These are phyloP conservation scores for Zymoseptoria crescenta DNA, from an alignment of 2,329 filamentous ascomycete genomes.

Conservation along the genomic window DNA sequence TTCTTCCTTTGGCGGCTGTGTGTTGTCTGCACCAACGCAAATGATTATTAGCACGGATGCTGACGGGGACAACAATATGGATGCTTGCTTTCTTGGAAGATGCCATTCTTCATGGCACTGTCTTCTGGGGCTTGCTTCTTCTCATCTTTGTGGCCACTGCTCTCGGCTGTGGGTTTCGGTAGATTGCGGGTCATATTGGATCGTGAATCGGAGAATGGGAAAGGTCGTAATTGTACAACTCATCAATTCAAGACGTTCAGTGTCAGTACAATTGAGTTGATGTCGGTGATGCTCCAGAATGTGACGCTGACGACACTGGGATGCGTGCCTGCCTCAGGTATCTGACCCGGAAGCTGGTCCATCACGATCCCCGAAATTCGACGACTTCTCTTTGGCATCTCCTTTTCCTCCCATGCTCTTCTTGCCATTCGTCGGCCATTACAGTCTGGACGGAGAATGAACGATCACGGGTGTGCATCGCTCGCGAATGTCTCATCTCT, in stretches of 20 bases:
- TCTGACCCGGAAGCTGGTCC: not conserved
- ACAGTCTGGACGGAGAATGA: not conserved
- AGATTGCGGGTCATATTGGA: not conserved
- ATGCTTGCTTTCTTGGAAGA: conserved; percentile 23
- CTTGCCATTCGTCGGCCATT: not conserved
- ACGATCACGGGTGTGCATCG: not conserved
- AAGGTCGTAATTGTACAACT: too few species aligned
- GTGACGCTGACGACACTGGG: not conserved
- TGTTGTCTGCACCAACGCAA: conserved; percentile 22
- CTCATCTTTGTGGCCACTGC: not conserved
- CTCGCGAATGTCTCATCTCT: not conserved
- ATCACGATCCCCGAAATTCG: not conserved
- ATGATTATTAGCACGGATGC: conserved; percentile 1
- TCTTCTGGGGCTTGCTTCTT: conserved; percentile 24
- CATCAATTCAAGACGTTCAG: too few species aligned
- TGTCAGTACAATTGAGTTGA: too few species aligned
- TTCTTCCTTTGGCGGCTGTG: conserved; percentile 23
- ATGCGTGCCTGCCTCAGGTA: not conserved
- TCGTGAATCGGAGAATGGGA: too few species aligned
- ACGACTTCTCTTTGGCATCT: not conserved
- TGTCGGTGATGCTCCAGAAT: not conserved
- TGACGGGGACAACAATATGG: not conserved
- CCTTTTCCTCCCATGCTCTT: not conserved
- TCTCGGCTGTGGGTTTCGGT: not conserved
- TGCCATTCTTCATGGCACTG: conserved; percentile 29